Conservation (phyloP, 306 rosid genomes). For the Lablab purpureus region DNA sequence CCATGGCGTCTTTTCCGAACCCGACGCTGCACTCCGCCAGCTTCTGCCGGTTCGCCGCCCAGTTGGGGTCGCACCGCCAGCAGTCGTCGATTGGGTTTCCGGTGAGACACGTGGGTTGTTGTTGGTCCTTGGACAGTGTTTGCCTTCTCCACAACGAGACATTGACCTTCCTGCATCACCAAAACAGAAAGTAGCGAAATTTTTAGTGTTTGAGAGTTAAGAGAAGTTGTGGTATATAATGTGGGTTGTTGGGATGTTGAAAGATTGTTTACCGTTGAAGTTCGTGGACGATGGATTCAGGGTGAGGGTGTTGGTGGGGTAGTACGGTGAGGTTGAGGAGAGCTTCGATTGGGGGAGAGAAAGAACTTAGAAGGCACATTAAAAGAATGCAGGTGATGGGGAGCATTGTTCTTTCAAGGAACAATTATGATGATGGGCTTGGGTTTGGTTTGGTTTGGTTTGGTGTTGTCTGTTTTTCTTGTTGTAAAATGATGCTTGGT, state of each 20-base stretch:
- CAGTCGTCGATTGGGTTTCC: conserved; percentile 97
- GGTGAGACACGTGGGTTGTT: conserved; percentile 59
- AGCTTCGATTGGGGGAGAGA: conserved; percentile 59
- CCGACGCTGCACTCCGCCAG: conserved; percentile 95
- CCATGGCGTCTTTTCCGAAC: conserved; percentile 80
- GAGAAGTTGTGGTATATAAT: not conserved
- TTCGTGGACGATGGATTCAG: conserved; percentile 77
- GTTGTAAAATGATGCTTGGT: not conserved
- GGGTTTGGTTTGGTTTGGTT: not conserved
- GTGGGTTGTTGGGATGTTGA: not conserved
- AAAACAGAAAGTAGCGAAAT: not conserved
- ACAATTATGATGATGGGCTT: conserved; percentile 33
- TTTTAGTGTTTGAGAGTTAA: not conserved
- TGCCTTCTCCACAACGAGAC: conserved; percentile 66
- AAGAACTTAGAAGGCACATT: conserved; percentile 58
- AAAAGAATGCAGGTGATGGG: conserved; percentile 74
- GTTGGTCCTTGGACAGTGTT: conserved; percentile 59
- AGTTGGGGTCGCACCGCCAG: conserved; percentile 82
- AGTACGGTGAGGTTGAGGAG: conserved; percentile 61
- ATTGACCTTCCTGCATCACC: conserved; percentile 67
- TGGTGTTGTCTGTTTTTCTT: conserved; percentile 20
- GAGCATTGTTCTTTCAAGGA: conserved; percentile 58
- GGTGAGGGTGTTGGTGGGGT: conserved; percentile 87
- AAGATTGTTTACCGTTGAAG: conserved; percentile 67
- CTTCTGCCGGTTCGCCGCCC: conserved; percentile 72